Evolutionary conservation across 192 early-diverging fungal genomes (phyloP), one percentile per base, ranked within the genome.

Genomic region (Gryganskiella cystojenkinii): DNA sequence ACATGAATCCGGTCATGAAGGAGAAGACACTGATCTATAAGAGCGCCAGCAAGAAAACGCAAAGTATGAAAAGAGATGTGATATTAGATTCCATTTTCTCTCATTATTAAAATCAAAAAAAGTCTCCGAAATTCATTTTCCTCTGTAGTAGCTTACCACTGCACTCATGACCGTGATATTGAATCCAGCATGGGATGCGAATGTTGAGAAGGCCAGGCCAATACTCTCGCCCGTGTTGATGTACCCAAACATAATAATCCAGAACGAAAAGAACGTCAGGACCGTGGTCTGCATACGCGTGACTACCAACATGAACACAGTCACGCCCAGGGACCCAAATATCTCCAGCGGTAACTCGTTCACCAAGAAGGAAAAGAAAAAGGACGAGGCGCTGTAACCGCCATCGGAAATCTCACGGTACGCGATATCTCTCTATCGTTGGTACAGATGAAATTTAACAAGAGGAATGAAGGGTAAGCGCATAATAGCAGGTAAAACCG

Each of bases 1-100:
- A 85, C 62, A 53, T 81, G 84, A 70, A 78, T 42, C 74, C 74
- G 2, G 74, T 78, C 74, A 78, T 78, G 44, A 78, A 69, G 2
- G 74, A 78, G 34, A 78, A 78, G 17, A 78, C 61, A 46, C 74
- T 78, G 60, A 78, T 78, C 74, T 78, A 30, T 57, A 34, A 9
- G 25, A 7, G 20, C n/a, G n/a, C n/a, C n/a, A n/a, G n/a, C n/a
- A n/a, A n/a, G n/a, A n/a, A n/a, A n/a, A n/a, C n/a, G n/a, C n/a
- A n/a, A n/a, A n/a, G n/a, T n/a, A n/a, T n/a, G n/a, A n/a, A 24
- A 34, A 6, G 31, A 30, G 3, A 34, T 33, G 31, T 33, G 54
- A 33, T 4, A 31, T 25, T n/a, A 34, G 17, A 33, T 4, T 3
- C 13, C 37, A 40, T 40, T 5, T 5, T 40, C 37, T 5, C 13